phyloP scores from a whole-genome alignment of 2,329 filamentous ascomycete genomes.

The Paracoccidioides brasiliensis region DNA sequence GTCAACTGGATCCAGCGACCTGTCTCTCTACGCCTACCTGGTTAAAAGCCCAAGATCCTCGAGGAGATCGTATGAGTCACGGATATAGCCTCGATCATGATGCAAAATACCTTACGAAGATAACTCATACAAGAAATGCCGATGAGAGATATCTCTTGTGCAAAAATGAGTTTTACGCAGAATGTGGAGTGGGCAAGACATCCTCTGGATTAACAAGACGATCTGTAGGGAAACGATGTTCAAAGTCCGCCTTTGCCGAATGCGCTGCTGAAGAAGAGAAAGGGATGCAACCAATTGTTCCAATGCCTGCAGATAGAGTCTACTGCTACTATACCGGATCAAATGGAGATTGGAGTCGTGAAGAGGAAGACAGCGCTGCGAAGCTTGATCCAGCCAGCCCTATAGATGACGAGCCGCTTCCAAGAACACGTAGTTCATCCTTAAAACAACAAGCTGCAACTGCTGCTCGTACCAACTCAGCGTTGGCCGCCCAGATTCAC shows the following conservation, averaged over 20 bases:
- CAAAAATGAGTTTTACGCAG: constrained; percentile 30
- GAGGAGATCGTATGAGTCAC: constrained; percentile 31
- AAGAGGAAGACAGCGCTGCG: constrained; percentile 14
- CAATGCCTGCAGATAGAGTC: constrained; percentile 32
- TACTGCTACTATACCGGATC: constrained; percentile 32
- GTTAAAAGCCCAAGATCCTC: constrained; percentile 32
- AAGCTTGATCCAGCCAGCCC: constrained; percentile 11
- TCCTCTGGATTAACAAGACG: constrained; percentile 30
- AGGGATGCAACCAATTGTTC: constrained; percentile 33
- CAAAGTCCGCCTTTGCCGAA: constrained; percentile 35
- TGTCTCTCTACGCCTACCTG: constrained; percentile 30
- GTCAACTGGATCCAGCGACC: constrained; percentile 28
- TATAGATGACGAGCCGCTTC: constrained; percentile 16
- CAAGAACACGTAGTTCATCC: constrained; percentile 17
- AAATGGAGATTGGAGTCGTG: constrained; percentile 30
- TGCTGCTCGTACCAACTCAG: constrained; percentile 25
- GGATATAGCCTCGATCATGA: constrained; percentile 34
- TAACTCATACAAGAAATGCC: constrained; percentile 24
- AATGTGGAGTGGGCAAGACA: constrained; percentile 34
- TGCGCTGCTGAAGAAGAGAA: constrained; percentile 34
- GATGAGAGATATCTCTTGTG: constrained; percentile 28
- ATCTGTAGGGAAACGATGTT: constrained; percentile 32
- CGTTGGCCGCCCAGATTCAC: constrained; percentile 28
- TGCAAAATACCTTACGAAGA: constrained; percentile 24
- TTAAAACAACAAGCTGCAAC: constrained; percentile 18